Evolutionary conservation across 2,329 filamentous ascomycete species (phyloP).

Genomic region (Aspergillus sp.): DNA sequence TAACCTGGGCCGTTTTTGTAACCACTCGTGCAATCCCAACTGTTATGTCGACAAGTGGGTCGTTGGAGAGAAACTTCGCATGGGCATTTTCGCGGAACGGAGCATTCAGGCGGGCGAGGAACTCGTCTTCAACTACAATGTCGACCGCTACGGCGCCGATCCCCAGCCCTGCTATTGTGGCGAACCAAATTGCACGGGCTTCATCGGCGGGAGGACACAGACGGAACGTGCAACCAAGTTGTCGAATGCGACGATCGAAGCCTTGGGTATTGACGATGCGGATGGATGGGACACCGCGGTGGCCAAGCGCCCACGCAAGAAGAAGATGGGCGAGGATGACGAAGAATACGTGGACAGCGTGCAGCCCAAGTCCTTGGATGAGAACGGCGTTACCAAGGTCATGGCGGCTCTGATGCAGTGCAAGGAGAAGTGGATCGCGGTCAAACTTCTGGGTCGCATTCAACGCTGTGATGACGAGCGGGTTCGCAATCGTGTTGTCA

Average conservation of each 20-base stretch:
- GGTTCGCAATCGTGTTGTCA: conserved; percentile 83
- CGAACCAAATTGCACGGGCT: conserved; percentile 91
- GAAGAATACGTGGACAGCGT: conserved; percentile 94
- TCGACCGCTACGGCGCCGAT: conserved; percentile 94
- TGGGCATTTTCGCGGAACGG: conserved; percentile 96
- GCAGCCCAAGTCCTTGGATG: conserved; percentile 74
- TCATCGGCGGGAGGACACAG: conserved; percentile 96
- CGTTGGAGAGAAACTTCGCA: conserved; percentile 92
- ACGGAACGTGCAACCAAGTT: conserved; percentile 93
- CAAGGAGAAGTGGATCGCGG: conserved; percentile 99
- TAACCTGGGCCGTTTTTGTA: conserved; percentile 95
- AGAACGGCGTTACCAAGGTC: conserved; percentile 84
- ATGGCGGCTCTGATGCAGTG: conserved; percentile 97
- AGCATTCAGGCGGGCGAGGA: conserved; percentile 86
- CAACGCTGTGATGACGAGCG: conserved; percentile 83
- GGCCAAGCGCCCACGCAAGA: conserved; percentile 86
- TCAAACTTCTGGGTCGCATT: conserved; percentile 88
- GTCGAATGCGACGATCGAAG: conserved; percentile 84
- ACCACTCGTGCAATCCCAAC: conserved; percentile 98
- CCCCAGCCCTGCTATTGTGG: conserved; percentile 96
- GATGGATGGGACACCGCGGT: conserved; percentile 91
- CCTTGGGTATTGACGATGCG: conserved; percentile 88
- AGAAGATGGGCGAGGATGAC: conserved; percentile 87
- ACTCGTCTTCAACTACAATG: conserved; percentile 98
- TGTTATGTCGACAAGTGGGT: conserved; percentile 99